Percentiles rank a stretch among this genome's conserved stretches.
These are phyloP conservation scores for Aspergillus taichungensis DNA, from an alignment of 495 filamentous ascomycete genomes.

Conservation along the genomic window DNA sequence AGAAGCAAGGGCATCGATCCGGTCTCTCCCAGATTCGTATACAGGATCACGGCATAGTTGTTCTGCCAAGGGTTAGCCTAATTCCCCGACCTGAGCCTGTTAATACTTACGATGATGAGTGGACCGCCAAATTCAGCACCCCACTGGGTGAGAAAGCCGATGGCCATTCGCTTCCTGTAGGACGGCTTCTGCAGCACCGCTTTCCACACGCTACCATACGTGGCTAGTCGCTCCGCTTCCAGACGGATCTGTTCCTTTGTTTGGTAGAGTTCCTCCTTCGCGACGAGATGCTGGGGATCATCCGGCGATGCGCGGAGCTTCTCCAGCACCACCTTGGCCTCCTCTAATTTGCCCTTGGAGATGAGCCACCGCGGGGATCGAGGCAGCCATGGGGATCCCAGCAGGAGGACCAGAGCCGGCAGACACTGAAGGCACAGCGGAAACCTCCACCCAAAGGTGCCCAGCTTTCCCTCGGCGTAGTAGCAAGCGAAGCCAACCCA, in stretches of 20 bases:
- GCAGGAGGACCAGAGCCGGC: conserved; percentile 29
- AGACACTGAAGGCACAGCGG: conserved; percentile 35
- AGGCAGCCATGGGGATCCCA: conserved; percentile 31
- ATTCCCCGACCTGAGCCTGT: not conserved
- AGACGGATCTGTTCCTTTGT: conserved; percentile 30
- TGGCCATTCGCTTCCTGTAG: conserved; percentile 34
- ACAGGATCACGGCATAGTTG: conserved; percentile 44
- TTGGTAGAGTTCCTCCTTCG: conserved; percentile 31
- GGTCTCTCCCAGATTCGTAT: conserved; percentile 35
- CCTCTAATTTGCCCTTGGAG: conserved; percentile 26
- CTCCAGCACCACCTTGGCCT: conserved; percentile 26
- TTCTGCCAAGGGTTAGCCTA: conserved; percentile 15
- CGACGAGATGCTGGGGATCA: conserved; percentile 24
- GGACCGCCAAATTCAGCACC: conserved; percentile 31
- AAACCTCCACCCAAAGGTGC: conserved; percentile 38
- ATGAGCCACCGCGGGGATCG: conserved; percentile 40
- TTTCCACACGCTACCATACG: conserved; percentile 21
- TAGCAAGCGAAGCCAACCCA: conserved; percentile 40
- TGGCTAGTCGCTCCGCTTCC: conserved; percentile 21
- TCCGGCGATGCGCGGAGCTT: conserved; percentile 21
- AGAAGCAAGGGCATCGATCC: conserved; percentile 39
- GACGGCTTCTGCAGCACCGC: conserved; percentile 31
- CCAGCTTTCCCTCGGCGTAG: conserved; percentile 22
- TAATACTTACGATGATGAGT: conserved; percentile 24
- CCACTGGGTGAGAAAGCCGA: conserved; percentile 35